A percentile compares a stretch with the other conserved stretches of the same genome.
Evolutionary conservation across 2,329 filamentous ascomycete species (phyloP).

Genomic region (Nigrospora osmanthi): DNA sequence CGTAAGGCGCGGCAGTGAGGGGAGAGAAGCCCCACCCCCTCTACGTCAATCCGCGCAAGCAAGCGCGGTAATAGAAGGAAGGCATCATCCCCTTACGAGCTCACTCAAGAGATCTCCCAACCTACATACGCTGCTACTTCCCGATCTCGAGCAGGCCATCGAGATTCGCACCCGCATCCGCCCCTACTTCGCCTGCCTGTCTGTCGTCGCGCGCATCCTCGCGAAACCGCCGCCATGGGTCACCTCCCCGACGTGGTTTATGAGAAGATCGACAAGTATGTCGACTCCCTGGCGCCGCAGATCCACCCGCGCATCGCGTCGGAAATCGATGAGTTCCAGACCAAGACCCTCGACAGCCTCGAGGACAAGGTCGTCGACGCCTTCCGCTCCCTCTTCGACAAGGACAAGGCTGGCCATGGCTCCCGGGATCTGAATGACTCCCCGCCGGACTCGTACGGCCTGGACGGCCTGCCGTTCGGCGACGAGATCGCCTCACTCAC

Average conservation of each 20-base stretch:
- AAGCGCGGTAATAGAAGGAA: no score
- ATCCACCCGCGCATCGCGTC: constrained; percentile 36
- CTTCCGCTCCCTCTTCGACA: constrained; percentile 35
- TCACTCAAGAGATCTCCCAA: no score
- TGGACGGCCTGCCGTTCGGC: constrained; percentile 34
- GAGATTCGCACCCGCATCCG: no score
- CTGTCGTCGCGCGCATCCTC: no score
- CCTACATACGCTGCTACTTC: no score
- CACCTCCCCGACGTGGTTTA: constrained; percentile 31
- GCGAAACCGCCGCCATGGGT: no score
- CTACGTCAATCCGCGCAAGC: no score
- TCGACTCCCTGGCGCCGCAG: constrained; percentile 36
- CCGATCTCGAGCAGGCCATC: no score
- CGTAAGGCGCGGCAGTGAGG: no score
- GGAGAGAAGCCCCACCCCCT: no score
- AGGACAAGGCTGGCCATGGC: constrained; percentile 11
- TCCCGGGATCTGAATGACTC: constrained; percentile 21
- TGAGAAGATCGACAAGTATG: constrained; percentile 36
- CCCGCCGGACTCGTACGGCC: constrained; percentile 31
- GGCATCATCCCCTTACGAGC: no score
- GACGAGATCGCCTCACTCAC: constrained; percentile 34
- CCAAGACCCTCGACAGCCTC: constrained; percentile 35
- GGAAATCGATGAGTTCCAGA: constrained; percentile 34
- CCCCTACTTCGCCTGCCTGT: no score
- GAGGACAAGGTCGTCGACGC: constrained; percentile 35